Evolutionary conservation across 495 filamentous ascomycete species (phyloP).

Genomic region (Symbiotaphrina buchneri): DNA sequence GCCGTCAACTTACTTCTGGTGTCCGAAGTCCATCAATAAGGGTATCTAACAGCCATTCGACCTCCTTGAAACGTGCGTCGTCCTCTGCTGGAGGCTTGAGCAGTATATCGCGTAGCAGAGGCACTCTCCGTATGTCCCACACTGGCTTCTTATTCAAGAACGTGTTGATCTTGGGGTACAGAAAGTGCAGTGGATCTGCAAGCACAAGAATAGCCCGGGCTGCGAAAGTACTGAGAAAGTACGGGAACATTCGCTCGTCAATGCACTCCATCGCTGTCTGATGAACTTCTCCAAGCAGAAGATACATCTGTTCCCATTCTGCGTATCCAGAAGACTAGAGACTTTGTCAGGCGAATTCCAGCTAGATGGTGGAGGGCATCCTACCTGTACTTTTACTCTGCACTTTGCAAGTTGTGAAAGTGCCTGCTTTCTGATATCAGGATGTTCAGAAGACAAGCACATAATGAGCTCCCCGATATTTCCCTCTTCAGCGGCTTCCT

Average conservation of each 20-base stretch:
- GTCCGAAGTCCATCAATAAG: slow-evolving; percentile 48
- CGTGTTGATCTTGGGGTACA: slow-evolving; percentile 73
- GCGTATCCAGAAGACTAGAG: slow-evolving; percentile 36
- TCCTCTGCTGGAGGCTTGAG: slow-evolving; percentile 45
- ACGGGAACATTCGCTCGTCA: slow-evolving; percentile 37
- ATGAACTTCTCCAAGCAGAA: slow-evolving; percentile 54
- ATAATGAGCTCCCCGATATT: slow-evolving; percentile 40
- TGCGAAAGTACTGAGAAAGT: slow-evolving; percentile 51
- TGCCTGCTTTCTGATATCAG: slow-evolving; percentile 57
- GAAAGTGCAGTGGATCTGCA: slow-evolving; percentile 51
- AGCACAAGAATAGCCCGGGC: slow-evolving; percentile 43
- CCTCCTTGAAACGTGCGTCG: slow-evolving; percentile 51
- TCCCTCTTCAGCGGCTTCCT: slow-evolving; percentile 52
- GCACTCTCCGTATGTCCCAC: slow-evolving; percentile 54
- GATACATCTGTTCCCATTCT: slow-evolving; percentile 52
- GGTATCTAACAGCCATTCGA: slow-evolving; percentile 60
- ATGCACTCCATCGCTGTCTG: slow-evolving; percentile 41
- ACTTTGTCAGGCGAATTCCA: not conserved
- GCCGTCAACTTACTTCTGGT: slow-evolving; percentile 16
- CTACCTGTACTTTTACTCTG: slow-evolving; percentile 36
- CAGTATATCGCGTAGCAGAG: slow-evolving; percentile 52
- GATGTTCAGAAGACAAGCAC: slow-evolving; percentile 50
- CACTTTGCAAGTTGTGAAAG: slow-evolving; percentile 39
- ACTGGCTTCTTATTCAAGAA: slow-evolving; percentile 55
- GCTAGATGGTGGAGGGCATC: slow-evolving; percentile 1